Evolutionary conservation across 1,284 basidiomycete genomes (phyloP), one percentile per base, ranked within the genome.

Genomic region (Trichosporon sp.): DNA sequence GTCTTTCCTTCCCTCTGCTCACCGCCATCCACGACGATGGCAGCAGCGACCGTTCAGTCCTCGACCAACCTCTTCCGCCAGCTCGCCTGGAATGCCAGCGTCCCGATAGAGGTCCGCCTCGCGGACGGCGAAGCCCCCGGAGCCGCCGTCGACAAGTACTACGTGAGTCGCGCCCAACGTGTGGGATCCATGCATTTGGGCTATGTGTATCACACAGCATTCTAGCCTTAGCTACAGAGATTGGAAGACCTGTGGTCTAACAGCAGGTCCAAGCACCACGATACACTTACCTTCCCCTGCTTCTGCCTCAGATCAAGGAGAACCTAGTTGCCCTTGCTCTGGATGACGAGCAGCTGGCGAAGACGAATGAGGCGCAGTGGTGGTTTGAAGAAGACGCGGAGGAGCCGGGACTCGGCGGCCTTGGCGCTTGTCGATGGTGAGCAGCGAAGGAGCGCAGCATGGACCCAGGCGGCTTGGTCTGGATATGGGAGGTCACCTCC

Each of bases 261-360:
- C 61, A 3, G 16, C 74, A 87, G 85, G 80, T 87, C 48, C 85
- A 87, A 84, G 94, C 92, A 2, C 91, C 94, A 31, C 88, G 95
- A 67, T 91, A 96, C 80, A 91, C 90, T 80, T 98, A 97, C 85
- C 89, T 97, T 38, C 92, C 95, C 12, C 87, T 97, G n/a, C 85
- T 97, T 59, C 87, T 97, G 75, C 91, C 92, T 2, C 92, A 95
- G 79, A 89, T 97, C 75, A 88, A 90, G 71, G 88, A 90, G 74
- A 93, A 94, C 82, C 87, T 97, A 72, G 90, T 92, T 85, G 92
- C 95, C 75, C 89, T 96, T 65, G 92, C 93, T 4, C 91, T 97
- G 77, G 93, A 96, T 78, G 92, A 94, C 76, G 87, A 88, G 40
- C 90, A 90, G 26, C 88, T 89, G 3, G 89, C 88, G 70, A 73